phyloP scores from a whole-genome alignment of 2,329 filamentous ascomycete species.

The Bipolaris bicolor region DNA sequence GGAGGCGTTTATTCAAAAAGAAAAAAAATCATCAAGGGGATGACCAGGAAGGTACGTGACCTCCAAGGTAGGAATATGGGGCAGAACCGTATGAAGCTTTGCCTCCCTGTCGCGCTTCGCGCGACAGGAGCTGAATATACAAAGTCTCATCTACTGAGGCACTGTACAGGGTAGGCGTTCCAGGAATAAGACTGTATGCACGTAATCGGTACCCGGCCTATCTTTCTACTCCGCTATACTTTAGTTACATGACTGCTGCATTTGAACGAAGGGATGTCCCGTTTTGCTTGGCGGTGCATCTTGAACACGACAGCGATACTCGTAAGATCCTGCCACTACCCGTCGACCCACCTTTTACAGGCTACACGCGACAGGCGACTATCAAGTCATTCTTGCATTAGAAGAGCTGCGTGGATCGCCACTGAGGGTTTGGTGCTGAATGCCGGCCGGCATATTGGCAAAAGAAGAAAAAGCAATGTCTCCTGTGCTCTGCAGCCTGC shows the following conservation, averaged over 20 bases:
- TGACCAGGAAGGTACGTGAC: conserved; percentile 5
- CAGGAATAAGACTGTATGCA: conserved; percentile 5
- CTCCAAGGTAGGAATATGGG: conserved; percentile 1
- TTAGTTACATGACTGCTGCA: conserved; percentile 16
- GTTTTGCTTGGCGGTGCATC: conserved; percentile 19
- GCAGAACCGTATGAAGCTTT: conserved; percentile 6
- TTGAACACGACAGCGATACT: conserved; percentile 8
- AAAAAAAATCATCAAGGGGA: conserved; percentile 2
- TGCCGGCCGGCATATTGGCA: not conserved
- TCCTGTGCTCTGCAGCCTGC: not conserved
- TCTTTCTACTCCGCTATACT: not conserved
- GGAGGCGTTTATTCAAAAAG: not conserved
- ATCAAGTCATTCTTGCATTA: not conserved
- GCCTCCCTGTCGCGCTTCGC: not conserved
- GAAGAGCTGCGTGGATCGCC: not conserved
- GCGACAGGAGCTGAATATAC: conserved; percentile 9
- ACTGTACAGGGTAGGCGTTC: conserved; percentile 1
- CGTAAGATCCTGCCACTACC: conserved; percentile 17
- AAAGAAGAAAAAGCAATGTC: not conserved
- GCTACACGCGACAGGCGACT: conserved; percentile 18
- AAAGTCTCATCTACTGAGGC: conserved; percentile 3
- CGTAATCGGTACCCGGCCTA: conserved; percentile 4
- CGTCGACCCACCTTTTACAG: conserved; percentile 1
- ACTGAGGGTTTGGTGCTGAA: not conserved
- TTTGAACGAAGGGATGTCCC: conserved; percentile 12